phyloP scores from a whole-genome alignment of 805 yeast genomes.

The Schwanniomyces yamadae region DNA sequence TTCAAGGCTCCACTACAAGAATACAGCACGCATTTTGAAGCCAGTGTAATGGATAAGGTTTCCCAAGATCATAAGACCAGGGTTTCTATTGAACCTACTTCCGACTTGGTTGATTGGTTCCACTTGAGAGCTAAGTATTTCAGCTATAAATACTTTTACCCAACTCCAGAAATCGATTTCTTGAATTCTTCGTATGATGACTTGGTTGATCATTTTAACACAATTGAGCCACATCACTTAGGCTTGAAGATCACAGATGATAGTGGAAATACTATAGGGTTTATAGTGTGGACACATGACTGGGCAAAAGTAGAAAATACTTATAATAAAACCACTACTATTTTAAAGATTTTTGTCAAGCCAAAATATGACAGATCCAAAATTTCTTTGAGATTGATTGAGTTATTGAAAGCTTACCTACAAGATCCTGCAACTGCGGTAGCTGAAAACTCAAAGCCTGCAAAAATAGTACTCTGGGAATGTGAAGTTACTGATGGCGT shows the following conservation, averaged over 20 bases:
- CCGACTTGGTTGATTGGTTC: slow-evolving; percentile 39
- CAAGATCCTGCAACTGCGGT: neutral
- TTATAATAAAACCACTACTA: slow-evolving; percentile 17
- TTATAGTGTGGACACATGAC: slow-evolving; percentile 41
- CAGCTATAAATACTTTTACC: slow-evolving; percentile 20
- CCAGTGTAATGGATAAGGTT: slow-evolving; percentile 17
- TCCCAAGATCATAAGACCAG: slow-evolving; percentile 30
- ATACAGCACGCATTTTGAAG: slow-evolving; percentile 20
- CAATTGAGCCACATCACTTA: slow-evolving; percentile 28
- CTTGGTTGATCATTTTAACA: slow-evolving; percentile 20
- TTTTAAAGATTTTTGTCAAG: slow-evolving; percentile 26
- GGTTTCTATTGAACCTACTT: slow-evolving; percentile 26
- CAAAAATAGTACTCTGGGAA: slow-evolving; percentile 34
- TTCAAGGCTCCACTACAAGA: slow-evolving; percentile 24
- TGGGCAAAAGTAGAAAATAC: slow-evolving; percentile 20
- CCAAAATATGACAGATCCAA: slow-evolving; percentile 16
- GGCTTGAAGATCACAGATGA: slow-evolving; percentile 27
- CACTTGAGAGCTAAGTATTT: slow-evolving; percentile 39
- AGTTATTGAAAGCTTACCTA: slow-evolving; percentile 10
- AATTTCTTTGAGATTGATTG: slow-evolving; percentile 13
- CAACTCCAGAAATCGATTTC: slow-evolving; percentile 16
- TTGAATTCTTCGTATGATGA: slow-evolving; percentile 16
- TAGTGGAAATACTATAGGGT: slow-evolving; percentile 22
- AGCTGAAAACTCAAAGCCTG: slow-evolving; percentile 3
- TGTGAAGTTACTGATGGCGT: slow-evolving; percentile 23